Base-by-base conservation (phyloP, 176 grass and related monocot species). In the Bonia amplexicaulis region DNA sequence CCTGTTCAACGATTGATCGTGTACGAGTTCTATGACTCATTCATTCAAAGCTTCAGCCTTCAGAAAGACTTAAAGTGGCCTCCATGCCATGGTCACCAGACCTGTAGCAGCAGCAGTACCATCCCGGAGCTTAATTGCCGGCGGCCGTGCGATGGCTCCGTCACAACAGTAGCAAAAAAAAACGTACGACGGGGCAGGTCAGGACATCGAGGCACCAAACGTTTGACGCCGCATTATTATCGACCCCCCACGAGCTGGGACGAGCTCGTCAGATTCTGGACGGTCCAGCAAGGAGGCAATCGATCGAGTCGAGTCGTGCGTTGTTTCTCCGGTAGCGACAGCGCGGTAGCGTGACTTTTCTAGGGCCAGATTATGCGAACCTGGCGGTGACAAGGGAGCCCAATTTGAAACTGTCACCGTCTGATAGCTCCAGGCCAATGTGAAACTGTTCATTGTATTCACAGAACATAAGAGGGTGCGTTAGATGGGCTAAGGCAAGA, bases 51-150 rank as follows among this genome's bases (percentile, higher is more conserved):
- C 40, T n/a, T 9, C 57, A 74, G 80, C 60, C 82, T 82, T 82
- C 5, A 53, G 87, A 22, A 85, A 19, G 77, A 85, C 87, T 85
- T 70, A 89, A 85, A 85, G 87, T 74, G 81, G 66, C 71, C 35
- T 3, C 42, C 20, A n/a, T 14, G 71, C 33, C 35, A 12, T 3
- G 11, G 19, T 4, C 0, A 39, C 20, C 19, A 26, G 45, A 48
- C 16, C 41, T 2, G 11, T 12, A 14, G 39, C 23, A 20, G 55
- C 7, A 7, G 69, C 25, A 7, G 61, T 29, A 79, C 80, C 51
- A 12, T 12, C 11, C 80, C 49, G 61, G 42, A 57, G 52, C 49
- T 80, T 91, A 84, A 87, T 76, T 55, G 81, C 89, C 76, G 31
- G 69, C 20, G 19, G 45, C 89, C 85, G 89, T 87, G 63, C 85